A percentile compares a stretch with the other conserved stretches of the same genome.
phyloP scores from a whole-genome alignment of 2,329 filamentous ascomycete species.

The Talaromyces amestolkiae region DNA sequence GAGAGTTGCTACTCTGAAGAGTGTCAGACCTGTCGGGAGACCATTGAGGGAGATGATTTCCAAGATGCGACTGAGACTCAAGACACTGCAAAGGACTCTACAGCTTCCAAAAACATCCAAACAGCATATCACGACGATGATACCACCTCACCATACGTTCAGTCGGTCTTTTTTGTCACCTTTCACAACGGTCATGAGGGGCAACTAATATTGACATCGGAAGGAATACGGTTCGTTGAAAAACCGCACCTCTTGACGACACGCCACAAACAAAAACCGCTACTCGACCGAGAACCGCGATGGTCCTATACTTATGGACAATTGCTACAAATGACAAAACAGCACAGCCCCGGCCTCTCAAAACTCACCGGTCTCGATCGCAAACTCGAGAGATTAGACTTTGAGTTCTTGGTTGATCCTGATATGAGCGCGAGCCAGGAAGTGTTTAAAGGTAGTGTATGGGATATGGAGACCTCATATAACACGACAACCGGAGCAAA shows the following conservation, averaged over 20 bases:
- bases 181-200: conserved; percentile 16
- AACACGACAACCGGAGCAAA: background rate
- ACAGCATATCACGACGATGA: background rate
- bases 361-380: conserved; percentile 9
- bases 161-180: conserved; percentile 7
- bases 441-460: background rate
- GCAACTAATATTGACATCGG: conserved; percentile 14
- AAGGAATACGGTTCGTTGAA: conserved; percentile 18
- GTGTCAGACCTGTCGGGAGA: background rate
- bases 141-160: background rate
- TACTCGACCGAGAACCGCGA: conserved; percentile 6
- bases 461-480: background rate
- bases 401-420: conserved; percentile 4
- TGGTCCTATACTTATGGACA: conserved; percentile 17
- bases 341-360: background rate
- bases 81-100: background rate
- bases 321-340: conserved; percentile 18
- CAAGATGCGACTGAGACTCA: conserved; percentile 14
- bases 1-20: conserved; percentile 1
- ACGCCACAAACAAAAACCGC: conserved; percentile 8
- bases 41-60: background rate
- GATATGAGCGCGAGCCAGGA: background rate
- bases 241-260: conserved; percentile 10
- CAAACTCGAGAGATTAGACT: conserved; percentile 12
- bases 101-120: background rate